phyloP scores from a whole-genome alignment of 2,329 filamentous ascomycete genomes.

The Calonectria montana region DNA sequence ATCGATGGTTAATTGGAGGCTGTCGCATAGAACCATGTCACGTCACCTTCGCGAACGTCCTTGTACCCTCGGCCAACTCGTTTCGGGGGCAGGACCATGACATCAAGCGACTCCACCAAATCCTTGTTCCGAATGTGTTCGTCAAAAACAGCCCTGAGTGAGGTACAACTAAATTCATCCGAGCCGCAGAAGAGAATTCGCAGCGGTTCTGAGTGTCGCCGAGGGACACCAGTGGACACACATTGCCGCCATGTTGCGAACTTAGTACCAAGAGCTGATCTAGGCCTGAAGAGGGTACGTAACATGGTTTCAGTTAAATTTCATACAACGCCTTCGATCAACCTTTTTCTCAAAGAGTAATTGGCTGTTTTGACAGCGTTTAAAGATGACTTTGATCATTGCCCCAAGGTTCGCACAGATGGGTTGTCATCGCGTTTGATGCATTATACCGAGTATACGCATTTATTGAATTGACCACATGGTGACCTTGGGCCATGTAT shows the following conservation, averaged over 20 bases:
- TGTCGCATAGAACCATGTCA: background rate
- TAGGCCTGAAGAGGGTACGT: slow-evolving; percentile 18
- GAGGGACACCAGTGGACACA: slow-evolving; percentile 31
- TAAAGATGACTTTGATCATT: background rate
- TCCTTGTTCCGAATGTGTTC: slow-evolving; percentile 65
- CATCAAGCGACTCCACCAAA: slow-evolving; percentile 81
- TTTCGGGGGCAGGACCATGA: slow-evolving; percentile 85
- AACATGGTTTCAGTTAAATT: slow-evolving; percentile 31
- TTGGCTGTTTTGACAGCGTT: background rate
- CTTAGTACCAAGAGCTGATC: slow-evolving; percentile 19
- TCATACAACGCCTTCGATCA: background rate
- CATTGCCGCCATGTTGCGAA: slow-evolving; percentile 24
- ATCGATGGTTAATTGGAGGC: background rate
- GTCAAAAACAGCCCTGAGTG: slow-evolving; percentile 74
- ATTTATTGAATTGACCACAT: slow-evolving; percentile 29
- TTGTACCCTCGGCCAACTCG: slow-evolving; percentile 80
- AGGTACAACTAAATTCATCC: slow-evolving; percentile 87
- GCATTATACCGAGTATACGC: slow-evolving; percentile 48
- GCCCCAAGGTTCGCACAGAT: background rate
- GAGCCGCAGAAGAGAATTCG: slow-evolving; percentile 94
- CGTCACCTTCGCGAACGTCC: slow-evolving; percentile 71
- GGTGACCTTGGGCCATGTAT: too few species aligned
- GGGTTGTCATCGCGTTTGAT: slow-evolving; percentile 44
- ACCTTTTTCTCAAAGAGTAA: background rate
- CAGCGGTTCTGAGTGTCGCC: slow-evolving; percentile 67